phyloP scores from a whole-genome alignment of 2,329 filamentous ascomycete genomes.

The Colletotrichum camelliae region DNA sequence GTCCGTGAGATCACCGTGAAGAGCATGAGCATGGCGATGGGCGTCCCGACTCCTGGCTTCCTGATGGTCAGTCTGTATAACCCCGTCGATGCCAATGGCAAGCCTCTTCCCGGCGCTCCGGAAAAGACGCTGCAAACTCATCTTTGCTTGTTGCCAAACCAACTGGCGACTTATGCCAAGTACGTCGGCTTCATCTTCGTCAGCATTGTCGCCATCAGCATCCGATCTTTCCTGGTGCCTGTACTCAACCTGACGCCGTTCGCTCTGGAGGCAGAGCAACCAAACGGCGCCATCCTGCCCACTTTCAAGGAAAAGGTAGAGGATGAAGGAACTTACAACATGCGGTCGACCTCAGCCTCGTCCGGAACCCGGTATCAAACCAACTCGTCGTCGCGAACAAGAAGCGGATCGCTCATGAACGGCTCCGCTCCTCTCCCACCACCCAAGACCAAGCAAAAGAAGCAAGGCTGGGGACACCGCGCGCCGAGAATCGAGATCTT shows the following conservation, averaged over 20 bases:
- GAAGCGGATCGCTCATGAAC: conserved; percentile 31
- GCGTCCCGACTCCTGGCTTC: conserved; percentile 86
- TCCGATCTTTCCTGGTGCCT: conserved; percentile 63
- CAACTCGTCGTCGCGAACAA: conserved; percentile 24
- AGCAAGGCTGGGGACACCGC: conserved; percentile 49
- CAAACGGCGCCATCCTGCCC: conserved; percentile 41
- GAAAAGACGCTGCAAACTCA: conserved; percentile 80
- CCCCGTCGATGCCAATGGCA: conserved; percentile 71
- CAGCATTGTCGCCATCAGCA: conserved; percentile 53
- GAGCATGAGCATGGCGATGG: conserved; percentile 95
- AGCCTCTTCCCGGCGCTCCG: conserved; percentile 47
- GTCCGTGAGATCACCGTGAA: conserved; percentile 92
- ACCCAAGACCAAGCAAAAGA: conserved; percentile 32
- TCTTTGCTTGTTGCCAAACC: conserved; percentile 88
- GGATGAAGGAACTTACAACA: conserved; percentile 40
- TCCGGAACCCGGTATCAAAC: conserved; percentile 39
- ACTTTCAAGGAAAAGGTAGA: conserved; percentile 62
- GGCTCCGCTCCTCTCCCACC: conserved; percentile 22
- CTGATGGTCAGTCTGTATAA: conserved; percentile 92
- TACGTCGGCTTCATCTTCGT: conserved; percentile 72
- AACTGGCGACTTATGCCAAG: conserved; percentile 81
- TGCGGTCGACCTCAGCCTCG: conserved; percentile 31
- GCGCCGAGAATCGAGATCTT: conserved; percentile 62
- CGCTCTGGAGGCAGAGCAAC: conserved; percentile 49
- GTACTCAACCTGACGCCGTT: conserved; percentile 59